A percentile compares a stretch with the other conserved stretches of the same genome.
phyloP scores from a whole-genome alignment of 495 filamentous ascomycete genomes.

The Monascus purpureus region DNA sequence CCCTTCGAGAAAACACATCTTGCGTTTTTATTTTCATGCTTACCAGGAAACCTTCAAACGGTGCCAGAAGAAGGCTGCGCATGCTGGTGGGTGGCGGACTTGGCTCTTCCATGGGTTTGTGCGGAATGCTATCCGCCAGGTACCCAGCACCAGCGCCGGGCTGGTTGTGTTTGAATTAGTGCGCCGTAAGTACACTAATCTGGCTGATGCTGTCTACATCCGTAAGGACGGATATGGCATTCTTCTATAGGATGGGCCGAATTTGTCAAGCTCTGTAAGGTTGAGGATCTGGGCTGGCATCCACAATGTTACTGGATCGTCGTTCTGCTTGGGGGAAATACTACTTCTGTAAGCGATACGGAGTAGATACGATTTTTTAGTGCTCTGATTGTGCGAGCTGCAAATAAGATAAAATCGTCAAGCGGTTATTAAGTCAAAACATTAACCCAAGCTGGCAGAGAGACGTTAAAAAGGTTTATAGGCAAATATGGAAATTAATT shows the following conservation, averaged over 20 bases:
- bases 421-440: no score
- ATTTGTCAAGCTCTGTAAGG: no score
- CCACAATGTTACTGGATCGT: no score
- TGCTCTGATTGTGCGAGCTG: no score
- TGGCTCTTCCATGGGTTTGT: slow-evolving; percentile 74
- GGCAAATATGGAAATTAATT: no score
- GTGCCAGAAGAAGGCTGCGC: slow-evolving; percentile 46
- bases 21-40: slow-evolving; percentile 54
- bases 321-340: no score
- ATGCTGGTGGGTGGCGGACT: slow-evolving; percentile 46
- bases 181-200: slow-evolving; percentile 59
- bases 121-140: slow-evolving; percentile 60
- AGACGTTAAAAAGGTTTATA: no score
- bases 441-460: no score
- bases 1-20: slow-evolving; percentile 32
- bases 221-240: slow-evolving; percentile 63
- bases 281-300: no score
- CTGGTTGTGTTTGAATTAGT: slow-evolving; percentile 84
- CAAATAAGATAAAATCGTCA: no score
- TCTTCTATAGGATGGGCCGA: slow-evolving; percentile 44
- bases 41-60: slow-evolving; percentile 65
- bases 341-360: no score
- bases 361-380: no score
- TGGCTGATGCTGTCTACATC: slow-evolving; percentile 50
- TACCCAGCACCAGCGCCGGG: slow-evolving; percentile 80